phyloP scores from a whole-genome alignment of 495 filamentous ascomycete genomes.

The Neurospora sp. region DNA sequence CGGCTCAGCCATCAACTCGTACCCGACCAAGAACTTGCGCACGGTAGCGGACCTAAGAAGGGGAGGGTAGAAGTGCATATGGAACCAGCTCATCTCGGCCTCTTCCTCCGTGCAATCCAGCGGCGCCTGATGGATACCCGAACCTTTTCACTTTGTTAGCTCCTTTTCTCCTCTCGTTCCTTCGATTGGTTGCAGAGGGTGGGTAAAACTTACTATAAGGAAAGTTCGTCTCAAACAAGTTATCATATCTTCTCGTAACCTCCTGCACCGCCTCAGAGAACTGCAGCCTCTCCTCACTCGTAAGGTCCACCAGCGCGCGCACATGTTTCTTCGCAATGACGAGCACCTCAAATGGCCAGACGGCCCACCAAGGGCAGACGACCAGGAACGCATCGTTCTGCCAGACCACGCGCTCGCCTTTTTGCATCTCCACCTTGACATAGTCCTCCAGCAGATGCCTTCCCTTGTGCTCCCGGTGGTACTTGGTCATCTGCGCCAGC shows the following conservation, averaged over 20 bases:
- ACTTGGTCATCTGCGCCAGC: conserved; percentile 63
- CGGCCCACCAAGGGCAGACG: conserved; percentile 92
- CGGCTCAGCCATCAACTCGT: conserved; percentile 92
- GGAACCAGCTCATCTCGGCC: conserved; percentile 76
- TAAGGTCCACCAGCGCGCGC: conserved; percentile 70
- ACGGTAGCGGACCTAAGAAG: conserved; percentile 87
- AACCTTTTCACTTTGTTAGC: conserved; percentile 25
- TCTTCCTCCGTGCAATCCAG: conserved; percentile 77
- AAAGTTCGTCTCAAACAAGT: conserved; percentile 92
- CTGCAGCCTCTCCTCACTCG: conserved; percentile 50
- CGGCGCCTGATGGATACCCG: conserved; percentile 90
- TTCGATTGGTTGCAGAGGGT: background rate
- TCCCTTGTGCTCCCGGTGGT: conserved; percentile 52
- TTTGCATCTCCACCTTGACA: conserved; percentile 67
- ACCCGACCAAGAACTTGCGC: conserved; percentile 90
- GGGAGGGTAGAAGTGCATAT: conserved; percentile 96
- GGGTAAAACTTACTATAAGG: conserved; percentile 61
- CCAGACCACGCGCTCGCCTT: conserved; percentile 76
- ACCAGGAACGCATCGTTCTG: conserved; percentile 75
- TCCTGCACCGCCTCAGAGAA: conserved; percentile 80
- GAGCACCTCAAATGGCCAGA: conserved; percentile 96
- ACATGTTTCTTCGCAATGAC: conserved; percentile 74
- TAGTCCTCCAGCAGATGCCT: conserved; percentile 83
- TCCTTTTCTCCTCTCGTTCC: background rate
- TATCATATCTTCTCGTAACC: conserved; percentile 85